Evolutionary conservation across 306 rosid species (phyloP).

Genomic region (Fragaria iinumae): DNA sequence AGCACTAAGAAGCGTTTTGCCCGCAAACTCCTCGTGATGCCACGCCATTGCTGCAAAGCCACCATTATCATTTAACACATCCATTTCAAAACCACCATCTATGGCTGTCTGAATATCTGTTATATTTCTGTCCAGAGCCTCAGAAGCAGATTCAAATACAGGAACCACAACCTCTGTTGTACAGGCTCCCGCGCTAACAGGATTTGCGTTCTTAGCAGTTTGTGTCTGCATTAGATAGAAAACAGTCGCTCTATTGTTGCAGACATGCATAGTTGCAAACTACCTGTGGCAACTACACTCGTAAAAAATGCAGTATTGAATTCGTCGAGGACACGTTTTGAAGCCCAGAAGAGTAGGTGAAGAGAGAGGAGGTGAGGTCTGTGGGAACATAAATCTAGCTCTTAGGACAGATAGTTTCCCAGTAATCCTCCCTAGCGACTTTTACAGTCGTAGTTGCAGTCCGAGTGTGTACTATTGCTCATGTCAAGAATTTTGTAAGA

Average conservation of each 20-base stretch:
- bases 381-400: background rate
- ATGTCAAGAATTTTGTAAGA: slow-evolving; percentile 4
- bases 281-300: too few relatives aligned
- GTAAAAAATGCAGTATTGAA: too few relatives aligned
- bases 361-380: background rate
- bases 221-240: background rate
- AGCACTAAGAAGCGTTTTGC: background rate
- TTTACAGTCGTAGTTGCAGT: background rate
- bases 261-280: too few relatives aligned
- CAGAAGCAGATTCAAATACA: background rate
- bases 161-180: background rate
- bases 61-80: background rate
- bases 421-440: slow-evolving; percentile 14
- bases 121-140: background rate
- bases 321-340: background rate
- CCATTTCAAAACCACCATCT: background rate
- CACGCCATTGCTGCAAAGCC: background rate
- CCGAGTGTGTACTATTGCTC: background rate
- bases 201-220: too few relatives aligned
- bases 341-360: background rate
- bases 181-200: too few relatives aligned
- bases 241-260: background rate
- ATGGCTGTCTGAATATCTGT: background rate
- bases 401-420: slow-evolving; percentile 7
- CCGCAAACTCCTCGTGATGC: background rate